Evolutionary conservation across 2,329 filamentous ascomycete species (phyloP), one percentile per base, ranked within the genome.

Genomic region (Verticillium nubilum): DNA sequence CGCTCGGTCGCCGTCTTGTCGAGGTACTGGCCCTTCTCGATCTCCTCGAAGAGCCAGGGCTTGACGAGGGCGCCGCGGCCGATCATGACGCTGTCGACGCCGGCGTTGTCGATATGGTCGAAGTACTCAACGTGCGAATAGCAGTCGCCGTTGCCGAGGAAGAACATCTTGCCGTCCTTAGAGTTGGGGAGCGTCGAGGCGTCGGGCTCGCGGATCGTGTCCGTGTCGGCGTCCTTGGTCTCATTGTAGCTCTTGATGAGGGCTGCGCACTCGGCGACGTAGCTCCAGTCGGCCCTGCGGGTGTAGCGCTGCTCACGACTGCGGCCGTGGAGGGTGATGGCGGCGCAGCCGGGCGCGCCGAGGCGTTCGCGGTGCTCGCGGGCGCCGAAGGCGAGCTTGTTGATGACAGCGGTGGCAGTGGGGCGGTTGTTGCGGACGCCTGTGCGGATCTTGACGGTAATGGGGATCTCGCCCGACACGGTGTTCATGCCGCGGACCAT

Each of bases 41-140:
- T 98, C 75, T 99, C 95, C 74, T 99, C 95, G 70, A 98, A 99
- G 63, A 99, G 81, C 95, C 95, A 99, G 1, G 95, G 95, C 77
- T 99, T 99, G 76, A 98, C 91, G 60, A 99, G 83, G 10, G 95
- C 95, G 59, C 95, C 95, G 62, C 95, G 90, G n/a, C 88, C 95
- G 62, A 98, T 86, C 95, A 99, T 98, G 70, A 97, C 90, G n/a
- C 87, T 87, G 76, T 98, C 94, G 53, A 98, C 92, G 54, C 86
- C 85, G 35, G 91, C 84, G 61, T 94, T 84, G 54, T 88, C 81
- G 42, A 98, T 80, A 68, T 95, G 87, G 60, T 87, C 78, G 63
- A 86, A 86, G 77, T 98, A 98, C 71, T 98, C 92, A 31, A 87
- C 77, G 73, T 98, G 92, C 4, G 92, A 97, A 77, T 91, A 97